Evolutionary conservation across 2,329 filamentous ascomycete species (phyloP).

Genomic region (Metarhizium rileyi): DNA sequence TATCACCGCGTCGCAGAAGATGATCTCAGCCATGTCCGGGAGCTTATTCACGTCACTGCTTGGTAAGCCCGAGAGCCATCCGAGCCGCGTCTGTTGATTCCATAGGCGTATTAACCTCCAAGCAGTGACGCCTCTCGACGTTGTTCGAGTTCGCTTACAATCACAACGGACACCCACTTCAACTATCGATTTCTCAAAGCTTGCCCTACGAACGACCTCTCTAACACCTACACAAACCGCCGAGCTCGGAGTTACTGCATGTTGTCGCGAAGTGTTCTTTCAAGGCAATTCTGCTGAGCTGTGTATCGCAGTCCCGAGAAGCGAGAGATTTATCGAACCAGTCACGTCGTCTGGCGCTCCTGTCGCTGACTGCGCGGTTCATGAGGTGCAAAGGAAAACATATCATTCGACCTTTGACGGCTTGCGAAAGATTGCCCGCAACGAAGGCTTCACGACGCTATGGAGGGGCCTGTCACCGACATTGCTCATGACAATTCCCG

Average conservation of each 20-base stretch:
- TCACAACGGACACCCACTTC: constrained; percentile 55
- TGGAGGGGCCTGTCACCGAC: constrained; percentile 96
- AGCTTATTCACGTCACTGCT: constrained; percentile 84
- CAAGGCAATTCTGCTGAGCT: constrained; percentile 74
- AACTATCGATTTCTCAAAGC: constrained; percentile 43
- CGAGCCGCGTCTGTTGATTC: background rate
- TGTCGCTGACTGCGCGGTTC: constrained; percentile 67
- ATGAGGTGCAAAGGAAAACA: constrained; percentile 72
- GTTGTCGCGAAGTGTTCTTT: constrained; percentile 96
- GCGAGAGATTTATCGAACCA: constrained; percentile 28
- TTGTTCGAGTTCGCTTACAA: constrained; percentile 89
- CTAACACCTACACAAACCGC: constrained; percentile 61
- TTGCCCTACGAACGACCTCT: constrained; percentile 46
- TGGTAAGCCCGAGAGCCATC: constrained; percentile 44
- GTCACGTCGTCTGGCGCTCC: constrained; percentile 35
- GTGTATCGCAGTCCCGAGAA: constrained; percentile 62
- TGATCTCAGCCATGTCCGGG: constrained; percentile 86
- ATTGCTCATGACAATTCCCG: constrained; percentile 84
- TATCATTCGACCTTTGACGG: constrained; percentile 91
- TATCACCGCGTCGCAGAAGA: constrained; percentile 79
- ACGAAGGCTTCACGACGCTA: constrained; percentile 77
- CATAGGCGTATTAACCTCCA: constrained; percentile 4
- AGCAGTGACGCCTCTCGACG: constrained; percentile 86
- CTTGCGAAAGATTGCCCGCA: constrained; percentile 84
- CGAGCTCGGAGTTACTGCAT: constrained; percentile 84